Conservation (phyloP, 306 rosid genomes). For the Rosa chinensis region DNA sequence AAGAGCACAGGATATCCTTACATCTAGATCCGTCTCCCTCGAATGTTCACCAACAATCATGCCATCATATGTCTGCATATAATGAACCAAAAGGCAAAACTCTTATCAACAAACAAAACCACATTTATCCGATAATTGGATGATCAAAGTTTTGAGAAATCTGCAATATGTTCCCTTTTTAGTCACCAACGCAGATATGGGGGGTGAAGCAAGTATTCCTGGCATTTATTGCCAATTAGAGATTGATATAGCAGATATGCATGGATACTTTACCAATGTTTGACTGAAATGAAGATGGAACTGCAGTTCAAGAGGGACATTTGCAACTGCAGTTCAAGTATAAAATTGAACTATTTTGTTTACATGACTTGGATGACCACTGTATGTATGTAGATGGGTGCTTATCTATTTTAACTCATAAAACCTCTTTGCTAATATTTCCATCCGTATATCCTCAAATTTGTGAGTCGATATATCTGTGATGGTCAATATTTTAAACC, state of each 20-base stretch:
- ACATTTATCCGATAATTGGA: not conserved
- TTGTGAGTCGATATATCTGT: not conserved
- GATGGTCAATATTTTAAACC: not conserved
- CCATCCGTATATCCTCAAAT: not conserved
- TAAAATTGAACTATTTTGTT: not conserved
- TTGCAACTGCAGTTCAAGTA: not conserved
- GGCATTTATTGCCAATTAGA: not conserved
- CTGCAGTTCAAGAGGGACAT: not conserved
- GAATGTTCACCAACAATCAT: constrained; percentile 97
- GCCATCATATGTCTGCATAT: constrained; percentile 87
- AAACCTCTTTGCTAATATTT: not conserved
- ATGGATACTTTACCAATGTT: not conserved
- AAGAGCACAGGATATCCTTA: constrained; percentile 38
- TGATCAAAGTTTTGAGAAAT: not conserved
- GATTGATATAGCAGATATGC: not conserved
- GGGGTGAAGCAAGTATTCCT: not conserved
- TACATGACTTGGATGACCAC: not conserved
- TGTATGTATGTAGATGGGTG: not conserved
- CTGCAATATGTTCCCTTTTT: not conserved
- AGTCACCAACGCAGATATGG: not conserved
- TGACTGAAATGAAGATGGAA: not conserved
- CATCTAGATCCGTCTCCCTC: constrained; percentile 89
- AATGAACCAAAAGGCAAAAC: constrained; percentile 24
- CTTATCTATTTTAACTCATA: not conserved
- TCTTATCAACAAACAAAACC: not conserved